A percentile compares a stretch with the other conserved stretches of the same genome.
phyloP scores from a whole-genome alignment of 495 filamentous ascomycete species.

The Neurospora tetrasperma region DNA sequence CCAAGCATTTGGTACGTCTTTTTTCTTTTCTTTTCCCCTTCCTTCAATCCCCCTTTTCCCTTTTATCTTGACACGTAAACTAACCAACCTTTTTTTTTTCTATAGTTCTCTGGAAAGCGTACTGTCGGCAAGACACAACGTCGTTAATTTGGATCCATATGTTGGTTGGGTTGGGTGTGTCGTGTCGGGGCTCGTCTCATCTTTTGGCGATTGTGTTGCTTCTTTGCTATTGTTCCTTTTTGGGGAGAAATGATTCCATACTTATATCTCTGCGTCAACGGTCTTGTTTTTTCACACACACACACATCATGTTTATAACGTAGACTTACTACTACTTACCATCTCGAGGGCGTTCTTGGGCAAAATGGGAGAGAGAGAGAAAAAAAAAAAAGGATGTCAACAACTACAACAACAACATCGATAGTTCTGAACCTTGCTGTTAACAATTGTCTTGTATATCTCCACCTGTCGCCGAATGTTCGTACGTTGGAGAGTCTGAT shows the following conservation, averaged over 20 bases:
- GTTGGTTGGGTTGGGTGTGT: neutral
- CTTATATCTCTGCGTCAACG: neutral
- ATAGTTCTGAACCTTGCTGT: no score
- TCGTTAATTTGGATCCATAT: conserved; percentile 15
- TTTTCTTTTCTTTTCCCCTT: no score
- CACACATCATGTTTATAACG: conserved; percentile 1
- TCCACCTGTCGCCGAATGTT: no score
- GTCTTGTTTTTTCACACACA: neutral
- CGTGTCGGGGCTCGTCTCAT: neutral
- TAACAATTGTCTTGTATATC: no score
- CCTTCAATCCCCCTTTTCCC: neutral
- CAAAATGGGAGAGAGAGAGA: neutral
- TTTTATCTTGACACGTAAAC: conserved; percentile 3
- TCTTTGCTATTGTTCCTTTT: neutral
- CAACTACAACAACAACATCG: neutral
- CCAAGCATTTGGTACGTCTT: conserved; percentile 80
- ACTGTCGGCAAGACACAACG: conserved; percentile 47
- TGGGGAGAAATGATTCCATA: neutral
- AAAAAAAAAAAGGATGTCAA: neutral
- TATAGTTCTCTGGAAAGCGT: conserved; percentile 46
- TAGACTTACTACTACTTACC: neutral
- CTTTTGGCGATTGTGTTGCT: conserved; percentile 2
- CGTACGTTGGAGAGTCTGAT: no score
- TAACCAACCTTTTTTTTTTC: conserved; percentile 16
- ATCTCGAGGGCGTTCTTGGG: conserved; percentile 5